A percentile compares a stretch with the other conserved stretches of the same genome.
Evolutionary conservation across 2,329 filamentous ascomycete genomes (phyloP).

Genomic region (Phaeosphaeria sp.): DNA sequence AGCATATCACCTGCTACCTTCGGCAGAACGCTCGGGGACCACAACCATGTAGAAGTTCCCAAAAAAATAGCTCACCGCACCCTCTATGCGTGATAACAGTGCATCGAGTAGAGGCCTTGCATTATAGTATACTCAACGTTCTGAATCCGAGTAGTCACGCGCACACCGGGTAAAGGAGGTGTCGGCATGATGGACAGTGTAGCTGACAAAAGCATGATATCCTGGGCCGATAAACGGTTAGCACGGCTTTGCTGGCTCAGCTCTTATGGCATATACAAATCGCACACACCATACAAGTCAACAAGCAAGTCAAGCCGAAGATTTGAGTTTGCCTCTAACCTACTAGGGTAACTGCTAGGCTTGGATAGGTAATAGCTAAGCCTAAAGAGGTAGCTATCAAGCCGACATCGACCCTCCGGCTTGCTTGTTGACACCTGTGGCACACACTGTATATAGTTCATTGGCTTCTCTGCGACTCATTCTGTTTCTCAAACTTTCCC

Average conservation of each 20-base stretch:
- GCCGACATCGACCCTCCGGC: no score
- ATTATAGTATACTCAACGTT: background rate
- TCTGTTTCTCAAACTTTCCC: no score
- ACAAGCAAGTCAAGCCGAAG: no score
- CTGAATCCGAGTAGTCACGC: background rate
- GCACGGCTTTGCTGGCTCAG: background rate
- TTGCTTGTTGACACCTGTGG: no score
- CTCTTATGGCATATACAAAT: background rate
- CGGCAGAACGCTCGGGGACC: background rate
- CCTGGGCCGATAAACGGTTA: background rate
- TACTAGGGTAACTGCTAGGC: no score
- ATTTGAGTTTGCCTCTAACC: no score
- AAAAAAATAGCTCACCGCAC: background rate
- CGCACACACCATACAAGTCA: no score
- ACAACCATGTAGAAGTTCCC: background rate
- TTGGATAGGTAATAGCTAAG: no score
- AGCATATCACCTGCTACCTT: background rate
- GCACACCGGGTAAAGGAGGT: background rate
- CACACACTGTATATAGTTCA: no score
- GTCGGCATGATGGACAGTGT: background rate
- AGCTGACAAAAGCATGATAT: background rate
- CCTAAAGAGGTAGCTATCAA: no score
- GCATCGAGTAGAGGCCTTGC: background rate
- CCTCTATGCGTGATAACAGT: background rate
- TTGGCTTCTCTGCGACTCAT: no score